Conservation (phyloP, 2,329 filamentous ascomycete species). For the Rugonectria rugulosa region DNA sequence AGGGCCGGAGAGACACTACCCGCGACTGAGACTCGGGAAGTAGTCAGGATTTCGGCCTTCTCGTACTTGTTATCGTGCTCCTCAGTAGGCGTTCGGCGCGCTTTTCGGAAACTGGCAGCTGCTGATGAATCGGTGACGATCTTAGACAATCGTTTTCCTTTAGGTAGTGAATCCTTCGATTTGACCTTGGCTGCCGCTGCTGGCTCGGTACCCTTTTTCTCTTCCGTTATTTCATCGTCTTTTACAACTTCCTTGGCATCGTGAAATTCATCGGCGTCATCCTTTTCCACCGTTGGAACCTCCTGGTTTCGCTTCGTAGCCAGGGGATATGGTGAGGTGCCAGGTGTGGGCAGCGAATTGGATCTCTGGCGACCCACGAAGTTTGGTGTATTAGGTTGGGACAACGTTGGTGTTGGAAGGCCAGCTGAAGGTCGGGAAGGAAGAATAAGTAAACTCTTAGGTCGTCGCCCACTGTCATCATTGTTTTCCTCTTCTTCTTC, state of each 20-base stretch:
- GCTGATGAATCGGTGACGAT: conserved; percentile 30
- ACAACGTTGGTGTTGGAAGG: conserved; percentile 43
- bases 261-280: conserved; percentile 9
- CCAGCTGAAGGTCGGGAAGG: conserved; percentile 35
- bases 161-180: conserved; percentile 22
- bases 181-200: conserved; percentile 16
- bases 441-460: conserved; percentile 52
- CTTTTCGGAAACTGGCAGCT: conserved; percentile 19
- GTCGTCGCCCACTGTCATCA: conserved; percentile 43
- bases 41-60: conserved; percentile 65
- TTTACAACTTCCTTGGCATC: conserved; percentile 18
- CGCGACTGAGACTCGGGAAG: conserved; percentile 62
- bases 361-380: conserved; percentile 44
- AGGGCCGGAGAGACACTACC: conserved; percentile 58
- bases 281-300: neutral
- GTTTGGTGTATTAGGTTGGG: conserved; percentile 47
- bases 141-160: conserved; percentile 34
- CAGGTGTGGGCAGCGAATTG: conserved; percentile 38
- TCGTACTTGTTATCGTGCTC: conserved; percentile 61
- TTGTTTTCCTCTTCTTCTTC: conserved; percentile 49
- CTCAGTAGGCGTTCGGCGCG: conserved; percentile 37
- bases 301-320: conserved; percentile 25
- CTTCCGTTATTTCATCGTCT: conserved; percentile 6
- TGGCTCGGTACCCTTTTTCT: neutral
- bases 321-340: conserved; percentile 33